phyloP scores from a whole-genome alignment of 352 stramenopile species.

The Phytopythium montanum region DNA sequence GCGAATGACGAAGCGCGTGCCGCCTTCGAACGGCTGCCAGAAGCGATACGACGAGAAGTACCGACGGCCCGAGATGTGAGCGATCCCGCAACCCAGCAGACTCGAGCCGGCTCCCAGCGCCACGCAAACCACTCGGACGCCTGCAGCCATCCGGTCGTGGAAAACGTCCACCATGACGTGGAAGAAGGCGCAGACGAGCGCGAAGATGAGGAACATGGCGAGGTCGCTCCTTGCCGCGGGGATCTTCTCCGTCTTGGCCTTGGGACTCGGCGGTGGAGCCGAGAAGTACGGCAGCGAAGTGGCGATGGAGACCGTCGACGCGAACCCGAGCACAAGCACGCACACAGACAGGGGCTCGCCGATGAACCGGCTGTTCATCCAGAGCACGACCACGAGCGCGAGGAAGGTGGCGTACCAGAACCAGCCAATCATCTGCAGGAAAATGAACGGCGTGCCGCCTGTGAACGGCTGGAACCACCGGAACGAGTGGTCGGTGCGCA shows the following conservation, averaged over 20 bases:
- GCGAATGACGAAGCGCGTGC: conserved; percentile 35
- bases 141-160: conserved; percentile 14
- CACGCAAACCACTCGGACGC: conserved; percentile 13
- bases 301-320: conserved; percentile 20
- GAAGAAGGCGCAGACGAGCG: conserved; percentile 29
- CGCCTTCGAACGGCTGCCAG: conserved; percentile 52
- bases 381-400: conserved; percentile 30
- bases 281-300: conserved; percentile 38
- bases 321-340: conserved; percentile 31
- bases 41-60: conserved; percentile 24
- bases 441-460: conserved; percentile 55
- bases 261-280: neutral
- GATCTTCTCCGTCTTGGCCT: neutral
- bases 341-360: conserved; percentile 20
- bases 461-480: conserved; percentile 51
- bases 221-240: conserved; percentile 22
- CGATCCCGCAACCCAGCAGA: conserved; percentile 22
- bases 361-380: conserved; percentile 32
- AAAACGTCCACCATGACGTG: conserved; percentile 38
- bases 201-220: conserved; percentile 37
- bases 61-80: conserved; percentile 27
- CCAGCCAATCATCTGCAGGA: conserved; percentile 55
- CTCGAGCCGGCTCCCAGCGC: conserved; percentile 26
- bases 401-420: conserved; percentile 54
- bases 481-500: conserved; percentile 24